Base-by-base conservation (phyloP, 345 rosid genomes). In the Raphanus sativus region DNA sequence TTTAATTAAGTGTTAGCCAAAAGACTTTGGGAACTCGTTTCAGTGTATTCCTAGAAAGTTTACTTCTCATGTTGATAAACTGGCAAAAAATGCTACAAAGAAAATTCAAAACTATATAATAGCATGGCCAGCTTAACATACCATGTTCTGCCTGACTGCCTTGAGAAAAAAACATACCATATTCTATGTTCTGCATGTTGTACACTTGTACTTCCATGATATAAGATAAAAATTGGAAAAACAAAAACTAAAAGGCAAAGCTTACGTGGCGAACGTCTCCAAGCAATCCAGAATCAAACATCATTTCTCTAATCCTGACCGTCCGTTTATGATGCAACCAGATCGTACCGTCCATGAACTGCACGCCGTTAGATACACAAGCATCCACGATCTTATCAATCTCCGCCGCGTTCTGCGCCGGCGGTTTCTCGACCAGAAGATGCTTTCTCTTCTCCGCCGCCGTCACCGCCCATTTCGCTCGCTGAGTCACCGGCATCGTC, bases 291-390 rank as follows among this genome's bases (percentile, higher is more conserved):
- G 85, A 83, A 84, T 84, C 83, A 45, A 84, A 79, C 60, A 90
- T 67, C 56, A 71, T 42, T 62, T 87, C 87, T 83, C 76, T 71
- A 74, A 91, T 84, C 76, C 77, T 83, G 25, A 15, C 68, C 69
- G 95, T 88, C 73, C 95, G 81, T 6, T 90, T 89, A 70, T 90
- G 90, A 75, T 91, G 93, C 81, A 90, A 54, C 97, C 93, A 91
- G 79, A 87, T 81, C 45, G 89, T 73, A 15, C 91, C 88, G 69
- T 91, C 97, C 97, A 91, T 89, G 77, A 88, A 88, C 85, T 88
- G 91, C 0, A 88, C 89, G 28, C 89, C 89, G 66, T 86, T 87
- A 21, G 85, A 69, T 77, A 83, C 85, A 70, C 95, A 90, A 0
- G 90, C 92, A 71, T 79, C 88, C 77, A 86, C 70, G 7, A 90